phyloP scores from a whole-genome alignment of 352 stramenopile species.

The Globisporangium apiculatum region DNA sequence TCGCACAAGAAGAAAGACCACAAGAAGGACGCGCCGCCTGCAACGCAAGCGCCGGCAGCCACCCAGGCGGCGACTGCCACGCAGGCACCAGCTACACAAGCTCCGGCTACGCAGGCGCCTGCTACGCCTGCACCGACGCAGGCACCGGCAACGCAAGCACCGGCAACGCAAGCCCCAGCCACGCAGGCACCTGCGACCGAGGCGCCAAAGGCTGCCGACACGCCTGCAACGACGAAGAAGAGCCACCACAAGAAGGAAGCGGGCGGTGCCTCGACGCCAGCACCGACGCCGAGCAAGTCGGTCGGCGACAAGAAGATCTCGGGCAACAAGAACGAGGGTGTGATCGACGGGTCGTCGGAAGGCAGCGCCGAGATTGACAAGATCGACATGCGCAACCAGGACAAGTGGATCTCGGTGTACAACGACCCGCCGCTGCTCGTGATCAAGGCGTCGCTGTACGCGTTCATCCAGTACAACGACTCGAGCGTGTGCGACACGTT shows the following conservation, averaged over 20 bases:
- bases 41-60: constrained; percentile 12
- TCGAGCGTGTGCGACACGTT: constrained; percentile 75
- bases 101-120: constrained; percentile 11
- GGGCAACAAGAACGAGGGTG: constrained; percentile 63
- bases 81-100: constrained; percentile 3
- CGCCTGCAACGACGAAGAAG: too few relatives aligned
- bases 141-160: constrained; percentile 3
- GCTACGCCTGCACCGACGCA: too few relatives aligned
- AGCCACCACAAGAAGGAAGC: constrained; percentile 30
- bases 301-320: constrained; percentile 66
- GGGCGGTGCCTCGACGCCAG: background rate
- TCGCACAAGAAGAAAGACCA: constrained; percentile 17
- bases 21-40: constrained; percentile 21
- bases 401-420: constrained; percentile 78
- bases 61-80: constrained; percentile 9
- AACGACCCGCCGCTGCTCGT: constrained; percentile 70
- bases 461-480: constrained; percentile 84
- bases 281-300: constrained; percentile 6
- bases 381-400: constrained; percentile 67
- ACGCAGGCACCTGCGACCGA: constrained; percentile 7
- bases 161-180: constrained; percentile 6
- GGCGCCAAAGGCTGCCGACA: constrained; percentile 7
- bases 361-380: constrained; percentile 79
- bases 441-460: constrained; percentile 81
- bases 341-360: constrained; percentile 74